Percentiles rank a stretch among this genome's conserved stretches.
These are phyloP conservation scores for Pseudogymnoascus verrucosus DNA, from an alignment of 2,329 filamentous ascomycete genomes.

Conservation along the genomic window DNA sequence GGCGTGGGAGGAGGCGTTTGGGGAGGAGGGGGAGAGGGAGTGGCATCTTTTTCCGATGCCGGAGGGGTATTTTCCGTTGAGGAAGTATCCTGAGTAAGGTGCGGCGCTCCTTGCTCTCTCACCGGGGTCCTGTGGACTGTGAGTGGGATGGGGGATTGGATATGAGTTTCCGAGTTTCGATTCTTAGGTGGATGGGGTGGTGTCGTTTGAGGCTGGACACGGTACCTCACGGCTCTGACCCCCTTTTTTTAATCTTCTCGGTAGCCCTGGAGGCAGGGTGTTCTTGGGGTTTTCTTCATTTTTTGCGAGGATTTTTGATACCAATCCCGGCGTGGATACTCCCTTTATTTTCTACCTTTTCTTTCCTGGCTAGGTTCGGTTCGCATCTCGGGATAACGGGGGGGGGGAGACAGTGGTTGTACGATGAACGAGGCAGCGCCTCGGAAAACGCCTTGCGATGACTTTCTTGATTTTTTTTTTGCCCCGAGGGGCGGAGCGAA, in stretches of 20 bases:
- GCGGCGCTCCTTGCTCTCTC: not conserved
- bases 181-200: not conserved
- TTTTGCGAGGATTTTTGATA: not conserved
- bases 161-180: not conserved
- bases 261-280: not conserved
- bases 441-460: not conserved
- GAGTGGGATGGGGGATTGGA: too few species aligned
- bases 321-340: not conserved
- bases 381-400: not conserved
- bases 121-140: not conserved
- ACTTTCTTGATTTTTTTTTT: not conserved
- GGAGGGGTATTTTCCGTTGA: constrained; percentile 11
- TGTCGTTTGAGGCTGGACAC: not conserved
- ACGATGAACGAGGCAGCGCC: not conserved
- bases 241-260: not conserved
- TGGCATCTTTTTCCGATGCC: constrained; percentile 14
- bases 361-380: not conserved
- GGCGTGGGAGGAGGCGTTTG: constrained; percentile 1
- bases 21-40: constrained; percentile 2
- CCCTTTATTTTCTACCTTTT: not conserved
- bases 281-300: not conserved
- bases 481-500: not conserved
- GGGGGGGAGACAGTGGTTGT: not conserved
- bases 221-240: not conserved
- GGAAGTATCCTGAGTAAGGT: not conserved